phyloP scores from a whole-genome alignment of 1,139 yeast genomes.

The Taiozyma sp. region DNA sequence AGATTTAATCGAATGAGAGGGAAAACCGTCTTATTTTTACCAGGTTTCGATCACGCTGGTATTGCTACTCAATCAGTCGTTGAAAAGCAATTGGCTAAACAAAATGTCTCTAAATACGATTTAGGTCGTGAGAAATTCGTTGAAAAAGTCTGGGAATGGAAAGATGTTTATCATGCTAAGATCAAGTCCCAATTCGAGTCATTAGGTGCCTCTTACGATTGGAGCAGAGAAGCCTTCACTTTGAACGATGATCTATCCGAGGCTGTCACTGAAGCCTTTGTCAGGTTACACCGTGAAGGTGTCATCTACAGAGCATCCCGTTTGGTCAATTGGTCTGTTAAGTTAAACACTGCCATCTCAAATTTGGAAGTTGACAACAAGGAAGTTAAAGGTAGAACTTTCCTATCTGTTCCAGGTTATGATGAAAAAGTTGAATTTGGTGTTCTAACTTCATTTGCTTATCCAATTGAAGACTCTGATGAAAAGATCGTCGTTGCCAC shows the following conservation, averaged over 20 bases:
- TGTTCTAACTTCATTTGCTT: constrained; percentile 90
- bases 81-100: constrained; percentile 85
- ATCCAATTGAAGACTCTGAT: constrained; percentile 82
- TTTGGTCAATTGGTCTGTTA: constrained; percentile 95
- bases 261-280: constrained; percentile 90
- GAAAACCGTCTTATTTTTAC: constrained; percentile 85
- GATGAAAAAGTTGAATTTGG: constrained; percentile 92
- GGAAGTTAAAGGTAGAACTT: constrained; percentile 77
- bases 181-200: constrained; percentile 81
- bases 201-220: constrained; percentile 95
- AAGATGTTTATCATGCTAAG: constrained; percentile 83
- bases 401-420: constrained; percentile 83
- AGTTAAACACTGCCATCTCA: constrained; percentile 90
- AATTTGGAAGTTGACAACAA: constrained; percentile 95
- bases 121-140: constrained; percentile 88
- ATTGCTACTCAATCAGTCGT: constrained; percentile 98
- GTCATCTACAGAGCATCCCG: constrained; percentile 92
- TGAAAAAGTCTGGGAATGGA: constrained; percentile 97
- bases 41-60: constrained; percentile 99
- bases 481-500: constrained; percentile 92
- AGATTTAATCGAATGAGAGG: constrained; percentile 98
- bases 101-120: constrained; percentile 90
- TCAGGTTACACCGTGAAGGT: constrained; percentile 89
- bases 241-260: constrained; percentile 72
- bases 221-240: constrained; percentile 93